Conservation (phyloP, 2,329 filamentous ascomycete species). For the Cladorrhinum sp. region DNA sequence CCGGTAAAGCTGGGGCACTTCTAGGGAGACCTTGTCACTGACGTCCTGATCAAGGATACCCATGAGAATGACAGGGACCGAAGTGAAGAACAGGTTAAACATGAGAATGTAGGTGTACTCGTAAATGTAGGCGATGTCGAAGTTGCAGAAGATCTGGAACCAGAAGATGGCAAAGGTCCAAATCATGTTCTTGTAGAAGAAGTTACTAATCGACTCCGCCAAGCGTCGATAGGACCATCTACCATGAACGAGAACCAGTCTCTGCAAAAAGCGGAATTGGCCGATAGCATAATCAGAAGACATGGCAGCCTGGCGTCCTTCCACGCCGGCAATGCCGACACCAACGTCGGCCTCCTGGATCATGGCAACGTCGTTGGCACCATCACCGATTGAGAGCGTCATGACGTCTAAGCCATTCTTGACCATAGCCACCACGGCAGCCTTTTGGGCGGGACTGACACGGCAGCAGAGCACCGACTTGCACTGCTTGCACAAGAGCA, state of each 20-base stretch:
- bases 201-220: conserved; percentile 92
- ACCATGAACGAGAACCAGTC: conserved; percentile 84
- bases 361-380: conserved; percentile 96
- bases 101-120: conserved; percentile 97
- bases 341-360: conserved; percentile 97
- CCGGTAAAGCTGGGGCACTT: conserved; percentile 91
- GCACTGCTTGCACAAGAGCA: conserved; percentile 95
- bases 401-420: conserved; percentile 94
- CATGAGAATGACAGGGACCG: conserved; percentile 89
- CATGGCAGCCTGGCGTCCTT: conserved; percentile 92
- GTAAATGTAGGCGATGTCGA: conserved; percentile 94
- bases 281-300: conserved; percentile 94
- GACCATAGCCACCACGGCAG: conserved; percentile 93
- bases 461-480: conserved; percentile 94
- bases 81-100: conserved; percentile 96
- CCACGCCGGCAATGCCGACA: conserved; percentile 89
- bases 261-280: conserved; percentile 84
- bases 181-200: conserved; percentile 99
- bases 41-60: conserved; percentile 97
- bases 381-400: conserved; percentile 89
- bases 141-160: conserved; percentile 94
- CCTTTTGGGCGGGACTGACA: conserved; percentile 95
- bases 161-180: conserved; percentile 97
- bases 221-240: conserved; percentile 95
- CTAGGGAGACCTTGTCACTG: conserved; percentile 86